Base-by-base conservation (phyloP, 2,329 filamentous ascomycete genomes). In the Diaporthe destruens region DNA sequence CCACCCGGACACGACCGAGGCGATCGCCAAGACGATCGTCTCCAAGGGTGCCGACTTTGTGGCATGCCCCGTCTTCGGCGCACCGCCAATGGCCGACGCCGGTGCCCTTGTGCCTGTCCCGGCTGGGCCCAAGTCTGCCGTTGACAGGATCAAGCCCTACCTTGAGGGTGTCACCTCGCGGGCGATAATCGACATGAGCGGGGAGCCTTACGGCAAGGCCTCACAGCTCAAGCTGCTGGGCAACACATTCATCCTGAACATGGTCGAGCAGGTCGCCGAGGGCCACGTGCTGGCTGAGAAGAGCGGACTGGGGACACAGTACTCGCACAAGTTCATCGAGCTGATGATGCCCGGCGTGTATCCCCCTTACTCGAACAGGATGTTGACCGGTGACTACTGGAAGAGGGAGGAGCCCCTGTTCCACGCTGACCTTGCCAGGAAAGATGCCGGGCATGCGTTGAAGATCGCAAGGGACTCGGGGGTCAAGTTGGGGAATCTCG, bases 191-290 rank as follows among this genome's bases (percentile, higher is more conserved):
- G 90, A 96, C 79, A 91, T 94, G 81, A 86, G 87, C 56, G 90
- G 88, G 75, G 88, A 94, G 81, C 88, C 92, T 0, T 90, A 91
- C 63, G 89, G 92, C 68, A 89, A 90, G 69, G 91, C 94, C 6
- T 88, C 90, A 1, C 88, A 90, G 57, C 85, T 97, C 61, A 96
- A 98, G 83, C 86, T 98, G 25, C 87, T 97, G 12, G 95, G 95
- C 72, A 98, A 98, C 82, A 94, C 93, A 0, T 95, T 98, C 80
- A 88, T 98, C 77, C 80, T 97, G 53, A 93, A 93, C 83, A 95
- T 95, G 88, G 89, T 95, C 32, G 92, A 95, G 79, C 88, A 93
- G 67, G 84, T 98, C 5, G 90, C 93, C 1, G 94, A 97, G 83
- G 93, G 91, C 7, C 89, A 96, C 79, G 90, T 92, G 0, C 83